Conservation (phyloP, 805 yeast genomes). For the Priceomyces fermenticarens region DNA sequence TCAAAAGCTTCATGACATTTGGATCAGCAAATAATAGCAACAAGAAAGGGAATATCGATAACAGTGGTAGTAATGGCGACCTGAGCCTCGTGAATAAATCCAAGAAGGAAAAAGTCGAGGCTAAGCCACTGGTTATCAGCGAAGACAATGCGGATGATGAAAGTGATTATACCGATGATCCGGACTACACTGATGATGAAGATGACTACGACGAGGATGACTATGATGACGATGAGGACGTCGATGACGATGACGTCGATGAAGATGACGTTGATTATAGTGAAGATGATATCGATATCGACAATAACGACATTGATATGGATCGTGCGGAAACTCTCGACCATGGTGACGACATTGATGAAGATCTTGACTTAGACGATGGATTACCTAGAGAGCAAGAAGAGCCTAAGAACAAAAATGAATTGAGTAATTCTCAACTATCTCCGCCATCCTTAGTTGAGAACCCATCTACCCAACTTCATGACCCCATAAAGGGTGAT, state of each 20-base stretch:
- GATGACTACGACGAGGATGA: constrained; percentile 25
- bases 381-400: constrained; percentile 1
- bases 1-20: constrained; percentile 39
- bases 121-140: constrained; percentile 3
- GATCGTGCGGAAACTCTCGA: constrained; percentile 8
- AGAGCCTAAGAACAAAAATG: no score
- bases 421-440: no score
- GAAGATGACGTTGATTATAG: constrained; percentile 25
- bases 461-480: no score
- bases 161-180: constrained; percentile 23
- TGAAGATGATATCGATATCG: constrained; percentile 17
- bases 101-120: constrained; percentile 22
- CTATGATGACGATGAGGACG: constrained; percentile 19
- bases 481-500: no score
- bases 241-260: constrained; percentile 29
- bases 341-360: constrained; percentile 4
- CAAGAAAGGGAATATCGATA: neutral
- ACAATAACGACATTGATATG: constrained; percentile 12
- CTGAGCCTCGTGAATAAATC: neutral
- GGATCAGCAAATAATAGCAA: constrained; percentile 17
- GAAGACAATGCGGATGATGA: constrained; percentile 12
- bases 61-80: no score
- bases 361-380: constrained; percentile 12
- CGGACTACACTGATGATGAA: constrained; percentile 18
- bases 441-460: no score